Conservation (phyloP, 768 basidiomycete genomes). For the Sarcodon sp. region DNA sequence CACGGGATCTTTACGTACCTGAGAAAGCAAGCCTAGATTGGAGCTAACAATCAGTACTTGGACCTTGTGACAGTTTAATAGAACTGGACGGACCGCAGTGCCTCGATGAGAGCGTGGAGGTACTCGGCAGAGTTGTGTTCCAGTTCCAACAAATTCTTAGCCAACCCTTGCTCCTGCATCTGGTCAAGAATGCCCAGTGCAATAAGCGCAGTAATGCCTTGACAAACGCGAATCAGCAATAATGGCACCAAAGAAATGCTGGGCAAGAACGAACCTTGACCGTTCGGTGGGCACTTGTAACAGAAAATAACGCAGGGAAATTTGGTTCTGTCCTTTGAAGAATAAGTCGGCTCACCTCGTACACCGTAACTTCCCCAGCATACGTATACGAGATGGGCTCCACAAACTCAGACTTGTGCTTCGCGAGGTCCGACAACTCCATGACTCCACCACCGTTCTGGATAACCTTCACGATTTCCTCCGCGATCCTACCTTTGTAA, state of each 20-base stretch:
- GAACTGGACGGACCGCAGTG: conserved; percentile 44
- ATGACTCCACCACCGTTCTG: conserved; percentile 84
- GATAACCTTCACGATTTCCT: conserved; percentile 81
- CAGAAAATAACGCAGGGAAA: conserved; percentile 1
- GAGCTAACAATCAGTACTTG: not conserved
- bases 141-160: conserved; percentile 58
- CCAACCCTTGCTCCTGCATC: conserved; percentile 62
- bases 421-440: conserved; percentile 88
- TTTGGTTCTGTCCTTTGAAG: not conserved
- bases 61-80: not conserved
- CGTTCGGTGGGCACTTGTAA: conserved; percentile 84
- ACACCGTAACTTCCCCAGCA: conserved; percentile 72
- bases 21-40: conserved; percentile 4
- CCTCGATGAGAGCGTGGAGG: conserved; percentile 78
- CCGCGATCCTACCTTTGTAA: conserved; percentile 84
- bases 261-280: conserved; percentile 47
- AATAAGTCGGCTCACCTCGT: conserved; percentile 49
- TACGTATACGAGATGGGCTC: conserved; percentile 91
- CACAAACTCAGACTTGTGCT: conserved; percentile 66
- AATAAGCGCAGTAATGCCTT: conserved; percentile 82
- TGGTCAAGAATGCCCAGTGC: conserved; percentile 89
- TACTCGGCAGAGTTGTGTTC: conserved; percentile 90
- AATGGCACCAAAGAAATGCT: not conserved
- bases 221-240: not conserved
- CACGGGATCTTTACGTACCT: not conserved